phyloP scores from a whole-genome alignment of 2,329 filamentous ascomycete species.

The Pseudogymnoascus sp. region DNA sequence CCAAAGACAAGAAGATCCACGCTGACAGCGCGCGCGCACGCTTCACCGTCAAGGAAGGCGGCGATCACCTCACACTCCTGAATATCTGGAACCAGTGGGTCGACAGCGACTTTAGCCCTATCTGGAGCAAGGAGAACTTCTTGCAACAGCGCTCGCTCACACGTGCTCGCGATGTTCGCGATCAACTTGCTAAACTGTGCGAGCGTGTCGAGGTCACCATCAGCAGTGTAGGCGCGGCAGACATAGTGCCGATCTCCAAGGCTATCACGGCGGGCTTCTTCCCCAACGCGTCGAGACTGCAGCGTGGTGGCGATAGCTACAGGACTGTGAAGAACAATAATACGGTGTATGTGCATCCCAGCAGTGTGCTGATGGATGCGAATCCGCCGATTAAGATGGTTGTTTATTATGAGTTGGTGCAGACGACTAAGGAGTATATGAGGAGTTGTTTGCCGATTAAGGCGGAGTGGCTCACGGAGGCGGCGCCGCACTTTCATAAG shows the following conservation, averaged over 20 bases:
- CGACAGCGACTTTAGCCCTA: slow-evolving; percentile 76
- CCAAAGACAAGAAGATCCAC: slow-evolving; percentile 95
- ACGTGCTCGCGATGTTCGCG: slow-evolving; percentile 80
- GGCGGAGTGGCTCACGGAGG: slow-evolving; percentile 75
- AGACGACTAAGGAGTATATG: slow-evolving; percentile 90
- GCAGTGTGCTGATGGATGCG: slow-evolving; percentile 67
- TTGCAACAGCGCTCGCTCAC: slow-evolving; percentile 84
- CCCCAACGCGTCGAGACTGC: slow-evolving; percentile 77
- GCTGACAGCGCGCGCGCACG: slow-evolving; percentile 83
- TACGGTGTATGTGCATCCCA: slow-evolving; percentile 87
- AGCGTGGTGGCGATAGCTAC: slow-evolving; percentile 79
- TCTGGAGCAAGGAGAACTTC: slow-evolving; percentile 91
- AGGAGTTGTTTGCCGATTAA: slow-evolving; percentile 78
- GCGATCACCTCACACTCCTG: slow-evolving; percentile 79
- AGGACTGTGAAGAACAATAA: slow-evolving; percentile 85
- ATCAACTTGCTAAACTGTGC: slow-evolving; percentile 85
- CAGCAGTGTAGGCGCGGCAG: slow-evolving; percentile 59
- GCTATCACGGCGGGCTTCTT: slow-evolving; percentile 90
- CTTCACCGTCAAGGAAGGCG: slow-evolving; percentile 84
- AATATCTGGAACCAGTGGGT: slow-evolving; percentile 97
- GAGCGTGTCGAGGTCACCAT: slow-evolving; percentile 81
- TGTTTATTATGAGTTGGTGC: slow-evolving; percentile 75
- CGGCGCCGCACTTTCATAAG: slow-evolving; percentile 93
- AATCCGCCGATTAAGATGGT: slow-evolving; percentile 74
- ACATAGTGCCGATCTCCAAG: slow-evolving; percentile 74